Percentiles rank a stretch among this genome's conserved stretches.
phyloP scores from a whole-genome alignment of 176 grass and related monocot species.

The Neostapfia colusana region DNA sequence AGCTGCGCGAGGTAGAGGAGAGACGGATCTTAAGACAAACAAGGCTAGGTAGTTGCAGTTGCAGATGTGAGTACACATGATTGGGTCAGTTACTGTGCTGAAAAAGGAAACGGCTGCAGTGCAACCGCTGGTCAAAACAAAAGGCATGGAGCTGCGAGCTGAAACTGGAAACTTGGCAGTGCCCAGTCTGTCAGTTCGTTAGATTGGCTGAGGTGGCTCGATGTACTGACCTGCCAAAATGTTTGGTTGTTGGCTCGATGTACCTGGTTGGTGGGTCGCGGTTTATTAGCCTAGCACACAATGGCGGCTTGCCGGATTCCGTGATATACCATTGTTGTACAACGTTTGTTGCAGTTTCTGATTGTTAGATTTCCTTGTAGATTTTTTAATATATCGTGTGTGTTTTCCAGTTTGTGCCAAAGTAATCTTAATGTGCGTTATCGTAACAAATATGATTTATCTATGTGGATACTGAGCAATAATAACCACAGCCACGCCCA shows the following conservation, averaged over 20 bases:
- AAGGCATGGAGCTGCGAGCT: slow-evolving; percentile 48
- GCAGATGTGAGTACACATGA: slow-evolving; percentile 42
- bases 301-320: neutral
- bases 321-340: slow-evolving; percentile 13
- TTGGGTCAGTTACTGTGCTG: slow-evolving; percentile 50
- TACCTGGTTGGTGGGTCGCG: slow-evolving; percentile 24
- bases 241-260: slow-evolving; percentile 14
- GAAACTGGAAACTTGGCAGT: slow-evolving; percentile 44
- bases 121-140: slow-evolving; percentile 42
- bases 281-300: slow-evolving; percentile 22
- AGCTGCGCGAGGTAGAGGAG: slow-evolving; percentile 15
- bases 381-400: neutral
- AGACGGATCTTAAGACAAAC: slow-evolving; percentile 21
- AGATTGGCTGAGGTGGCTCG: slow-evolving; percentile 30
- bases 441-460: neutral
- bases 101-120: slow-evolving; percentile 33
- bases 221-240: slow-evolving; percentile 37
- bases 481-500: neutral
- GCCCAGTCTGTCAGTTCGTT: slow-evolving; percentile 6
- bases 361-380: neutral
- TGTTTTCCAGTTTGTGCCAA: neutral
- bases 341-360: neutral
- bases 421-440: slow-evolving; percentile 1
- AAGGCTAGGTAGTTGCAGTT: slow-evolving; percentile 11
- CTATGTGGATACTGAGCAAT: neutral